Conservation (phyloP, 2,329 filamentous ascomycete genomes). For the Fusarium sororula region DNA sequence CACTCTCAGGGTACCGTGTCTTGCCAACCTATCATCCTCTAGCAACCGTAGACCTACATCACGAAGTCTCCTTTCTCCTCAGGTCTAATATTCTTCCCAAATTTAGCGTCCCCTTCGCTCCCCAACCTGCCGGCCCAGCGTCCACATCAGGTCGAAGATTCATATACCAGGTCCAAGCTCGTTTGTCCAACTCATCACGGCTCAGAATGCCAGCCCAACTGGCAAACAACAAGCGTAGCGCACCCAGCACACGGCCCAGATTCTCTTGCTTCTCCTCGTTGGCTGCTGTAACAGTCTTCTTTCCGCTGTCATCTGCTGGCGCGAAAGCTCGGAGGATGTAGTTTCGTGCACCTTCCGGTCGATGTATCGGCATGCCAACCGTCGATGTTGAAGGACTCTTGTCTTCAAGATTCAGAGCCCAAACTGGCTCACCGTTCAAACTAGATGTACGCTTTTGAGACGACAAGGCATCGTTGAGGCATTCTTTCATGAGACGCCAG, state of each 20-base stretch:
- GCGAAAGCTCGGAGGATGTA: conserved; percentile 70
- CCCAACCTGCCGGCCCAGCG: conserved; percentile 80
- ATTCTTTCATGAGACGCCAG: conserved; percentile 69
- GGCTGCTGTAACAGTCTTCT: conserved; percentile 56
- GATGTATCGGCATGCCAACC: conserved; percentile 74
- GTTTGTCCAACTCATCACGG: conserved; percentile 73
- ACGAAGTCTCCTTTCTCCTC: conserved; percentile 45
- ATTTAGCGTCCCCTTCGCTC: conserved; percentile 77
- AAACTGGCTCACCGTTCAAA: conserved; percentile 62
- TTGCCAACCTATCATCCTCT: not conserved
- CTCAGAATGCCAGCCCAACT: conserved; percentile 77
- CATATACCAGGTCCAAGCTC: conserved; percentile 85
- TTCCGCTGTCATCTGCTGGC: conserved; percentile 42
- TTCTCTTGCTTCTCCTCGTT: conserved; percentile 74
- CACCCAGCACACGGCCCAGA: conserved; percentile 73
- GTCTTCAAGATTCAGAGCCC: conserved; percentile 67
- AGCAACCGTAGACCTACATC: not conserved
- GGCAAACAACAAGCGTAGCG: conserved; percentile 74
- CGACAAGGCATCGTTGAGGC: conserved; percentile 63
- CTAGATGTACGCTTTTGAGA: conserved; percentile 53
- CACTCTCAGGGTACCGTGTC: not conserved
- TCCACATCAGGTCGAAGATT: conserved; percentile 80
- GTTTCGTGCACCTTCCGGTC: conserved; percentile 72
- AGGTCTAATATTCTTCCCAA: conserved; percentile 73
- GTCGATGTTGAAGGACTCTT: conserved; percentile 53